Evolutionary conservation across 208 protist genomes (phyloP).

Genomic region (Crithidia brevicula): DNA sequence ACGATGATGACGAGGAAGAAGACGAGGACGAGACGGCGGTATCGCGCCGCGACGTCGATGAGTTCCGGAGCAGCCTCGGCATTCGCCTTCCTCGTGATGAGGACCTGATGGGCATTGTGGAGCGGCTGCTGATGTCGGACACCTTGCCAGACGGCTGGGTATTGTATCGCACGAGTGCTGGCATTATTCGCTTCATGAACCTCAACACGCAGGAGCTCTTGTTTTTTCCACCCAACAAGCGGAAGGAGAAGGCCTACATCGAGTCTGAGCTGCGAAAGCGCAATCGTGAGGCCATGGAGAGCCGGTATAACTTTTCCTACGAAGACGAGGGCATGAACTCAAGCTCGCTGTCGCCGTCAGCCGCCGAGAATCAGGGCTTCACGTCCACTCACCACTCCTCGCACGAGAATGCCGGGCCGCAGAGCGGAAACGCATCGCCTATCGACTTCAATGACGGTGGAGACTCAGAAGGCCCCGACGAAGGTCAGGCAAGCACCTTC

Average conservation of each 20-base stretch:
- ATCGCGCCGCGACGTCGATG: slow-evolving; percentile 79
- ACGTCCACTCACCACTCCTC: slow-evolving; percentile 10
- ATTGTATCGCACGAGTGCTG: slow-evolving; percentile 85
- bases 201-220: slow-evolving; percentile 89
- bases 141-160: slow-evolving; percentile 89
- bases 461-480: slow-evolving; percentile 29
- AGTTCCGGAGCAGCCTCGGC: slow-evolving; percentile 86
- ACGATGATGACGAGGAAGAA: slow-evolving; percentile 68
- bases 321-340: slow-evolving; percentile 64
- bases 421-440: slow-evolving; percentile 23
- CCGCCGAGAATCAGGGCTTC: slow-evolving; percentile 15
- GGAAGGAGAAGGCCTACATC: slow-evolving; percentile 68
- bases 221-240: slow-evolving; percentile 82
- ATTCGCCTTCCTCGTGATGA: slow-evolving; percentile 85
- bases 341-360: slow-evolving; percentile 27
- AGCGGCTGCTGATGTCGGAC: slow-evolving; percentile 86
- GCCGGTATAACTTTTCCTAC: slow-evolving; percentile 74
- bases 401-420: slow-evolving; percentile 8
- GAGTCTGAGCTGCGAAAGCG: slow-evolving; percentile 67
- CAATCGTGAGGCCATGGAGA: slow-evolving; percentile 77
- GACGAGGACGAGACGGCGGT: slow-evolving; percentile 73
- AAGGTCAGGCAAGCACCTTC: slow-evolving; percentile 53
- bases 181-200: slow-evolving; percentile 89
- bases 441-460: slow-evolving; percentile 51
- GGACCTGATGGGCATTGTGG: slow-evolving; percentile 78